Conservation (phyloP, 805 yeast species). For the Ogataea chonburiensis region DNA sequence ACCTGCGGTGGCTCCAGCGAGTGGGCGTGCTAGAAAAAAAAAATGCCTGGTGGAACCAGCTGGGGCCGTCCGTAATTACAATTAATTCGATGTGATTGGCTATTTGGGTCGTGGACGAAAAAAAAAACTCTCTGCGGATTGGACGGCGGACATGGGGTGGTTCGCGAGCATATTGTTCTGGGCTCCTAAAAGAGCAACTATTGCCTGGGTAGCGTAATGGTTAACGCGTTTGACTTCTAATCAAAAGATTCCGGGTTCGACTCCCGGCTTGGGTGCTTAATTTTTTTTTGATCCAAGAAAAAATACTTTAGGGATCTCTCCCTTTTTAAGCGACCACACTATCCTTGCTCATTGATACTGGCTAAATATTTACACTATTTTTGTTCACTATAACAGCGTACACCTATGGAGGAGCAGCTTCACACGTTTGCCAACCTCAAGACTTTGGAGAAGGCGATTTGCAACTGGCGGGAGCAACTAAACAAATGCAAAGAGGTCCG, state of each 20-base stretch:
- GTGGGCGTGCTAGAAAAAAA: constrained; percentile 9
- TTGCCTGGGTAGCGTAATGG: constrained; percentile 63
- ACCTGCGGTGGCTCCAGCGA: constrained; percentile 6
- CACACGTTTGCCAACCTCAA: constrained; percentile 11
- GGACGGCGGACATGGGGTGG: not conserved
- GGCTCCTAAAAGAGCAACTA: not conserved
- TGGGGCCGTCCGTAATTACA: constrained; percentile 10
- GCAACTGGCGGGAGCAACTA: constrained; percentile 12
- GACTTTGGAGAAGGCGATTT: constrained; percentile 13
- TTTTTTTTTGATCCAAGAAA: constrained; percentile 9
- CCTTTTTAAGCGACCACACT: constrained; percentile 3
- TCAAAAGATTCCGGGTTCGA: constrained; percentile 67
- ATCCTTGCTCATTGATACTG: not conserved
- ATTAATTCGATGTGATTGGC: constrained; percentile 12
- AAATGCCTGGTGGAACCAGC: constrained; percentile 6
- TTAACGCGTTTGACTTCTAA: constrained; percentile 68
- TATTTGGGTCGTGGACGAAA: constrained; percentile 1
- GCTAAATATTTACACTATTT: constrained; percentile 1
- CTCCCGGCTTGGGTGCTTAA: constrained; percentile 46
- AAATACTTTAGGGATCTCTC: not conserved
- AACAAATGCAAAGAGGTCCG: constrained; percentile 4
- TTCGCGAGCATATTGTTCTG: not conserved
- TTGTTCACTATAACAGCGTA: not conserved
- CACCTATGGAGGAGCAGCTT: constrained; percentile 4
- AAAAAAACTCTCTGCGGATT: not conserved